phyloP scores from a whole-genome alignment of 2,329 filamentous ascomycete genomes.

The Botryotinia convoluta region DNA sequence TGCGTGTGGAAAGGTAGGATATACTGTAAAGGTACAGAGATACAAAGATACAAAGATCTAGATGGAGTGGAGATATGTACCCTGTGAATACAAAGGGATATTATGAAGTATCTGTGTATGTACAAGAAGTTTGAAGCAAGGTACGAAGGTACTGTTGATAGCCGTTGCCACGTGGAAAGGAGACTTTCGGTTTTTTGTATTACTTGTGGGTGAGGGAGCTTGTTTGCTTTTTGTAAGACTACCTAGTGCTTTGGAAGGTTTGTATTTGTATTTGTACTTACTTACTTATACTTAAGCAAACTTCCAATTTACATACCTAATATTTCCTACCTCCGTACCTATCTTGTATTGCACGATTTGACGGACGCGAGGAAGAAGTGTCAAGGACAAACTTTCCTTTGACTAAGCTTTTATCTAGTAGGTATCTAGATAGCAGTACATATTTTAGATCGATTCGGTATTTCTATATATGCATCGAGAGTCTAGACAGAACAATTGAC shows the following conservation, averaged over 20 bases:
- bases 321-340: too few relatives aligned
- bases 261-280: background rate
- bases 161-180: conserved; percentile 15
- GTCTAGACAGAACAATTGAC: background rate
- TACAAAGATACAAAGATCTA: too few relatives aligned
- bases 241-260: background rate
- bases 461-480: background rate
- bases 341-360: too few relatives aligned
- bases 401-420: background rate
- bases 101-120: background rate
- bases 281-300: background rate
- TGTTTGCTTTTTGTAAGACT: background rate
- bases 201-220: background rate
- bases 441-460: background rate
- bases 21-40: background rate
- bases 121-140: background rate
- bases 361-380: background rate
- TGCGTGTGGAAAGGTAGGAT: background rate
- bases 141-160: background rate
- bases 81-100: background rate
- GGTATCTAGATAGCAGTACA: background rate
- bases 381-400: background rate
- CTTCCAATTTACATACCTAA: too few relatives aligned
- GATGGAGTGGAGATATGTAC: background rate
- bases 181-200: background rate